Percentiles rank a stretch among this genome's conserved stretches.
These are phyloP conservation scores for Trichoderma virens DNA, from an alignment of 495 filamentous ascomycete species.

Conservation along the genomic window DNA sequence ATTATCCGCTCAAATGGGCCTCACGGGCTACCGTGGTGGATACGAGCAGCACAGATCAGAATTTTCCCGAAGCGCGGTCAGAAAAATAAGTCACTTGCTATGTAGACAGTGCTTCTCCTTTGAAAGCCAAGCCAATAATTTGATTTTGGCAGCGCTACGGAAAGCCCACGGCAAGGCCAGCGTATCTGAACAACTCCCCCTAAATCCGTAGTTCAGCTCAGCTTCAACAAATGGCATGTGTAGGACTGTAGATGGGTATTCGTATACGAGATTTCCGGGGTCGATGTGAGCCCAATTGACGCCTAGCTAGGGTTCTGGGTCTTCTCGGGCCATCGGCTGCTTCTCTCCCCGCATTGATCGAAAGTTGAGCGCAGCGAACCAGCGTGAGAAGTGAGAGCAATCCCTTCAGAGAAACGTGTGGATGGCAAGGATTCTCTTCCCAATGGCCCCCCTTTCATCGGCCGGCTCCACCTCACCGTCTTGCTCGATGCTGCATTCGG, in stretches of 20 bases:
- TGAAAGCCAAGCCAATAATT: too few species aligned
- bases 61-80: neutral
- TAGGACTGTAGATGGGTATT: too few species aligned
- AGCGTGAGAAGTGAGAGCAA: neutral
- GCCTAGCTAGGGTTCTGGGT: neutral
- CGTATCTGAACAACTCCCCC: too few species aligned
- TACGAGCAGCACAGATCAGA: neutral
- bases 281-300: neutral
- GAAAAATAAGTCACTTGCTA: neutral
- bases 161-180: too few species aligned
- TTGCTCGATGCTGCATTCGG: constrained; percentile 2
- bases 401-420: neutral
- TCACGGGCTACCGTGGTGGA: neutral
- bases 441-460: neutral
- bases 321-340: constrained; percentile 5
- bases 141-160: too few species aligned
- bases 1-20: neutral
- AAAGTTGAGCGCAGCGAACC: neutral
- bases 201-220: too few species aligned
- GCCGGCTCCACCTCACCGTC: constrained; percentile 1
- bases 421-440: neutral
- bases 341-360: neutral
- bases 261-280: neutral
- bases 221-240: too few species aligned
- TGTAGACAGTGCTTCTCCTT: neutral